Base-by-base conservation (phyloP, 2,329 filamentous ascomycete genomes). In the Trichophyton equinum region DNA sequence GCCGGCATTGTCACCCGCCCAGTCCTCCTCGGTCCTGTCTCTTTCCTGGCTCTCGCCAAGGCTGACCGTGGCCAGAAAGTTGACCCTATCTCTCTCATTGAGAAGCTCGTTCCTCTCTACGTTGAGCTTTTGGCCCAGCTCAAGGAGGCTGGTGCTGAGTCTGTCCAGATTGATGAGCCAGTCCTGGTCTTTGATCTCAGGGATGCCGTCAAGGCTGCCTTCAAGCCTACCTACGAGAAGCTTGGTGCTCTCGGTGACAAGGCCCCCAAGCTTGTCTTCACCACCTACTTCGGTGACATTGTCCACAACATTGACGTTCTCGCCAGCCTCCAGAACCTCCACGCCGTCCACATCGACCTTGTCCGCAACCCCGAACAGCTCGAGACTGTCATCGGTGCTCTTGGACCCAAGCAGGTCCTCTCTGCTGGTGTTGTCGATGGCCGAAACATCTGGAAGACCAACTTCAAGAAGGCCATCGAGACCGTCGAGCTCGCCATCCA, bases 401-500 rank as follows among this genome's bases (percentile, higher is more conserved):
- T 99, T 67, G 91, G 90, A 75, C 78, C 89, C 75, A 90, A 91
- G 76, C 95, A 96, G 75, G 78, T 91, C 69, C 86, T 99, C 67
- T 99, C 94, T 67, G 88, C 86, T 67, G 94, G 94, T 89, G 88
- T 99, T 70, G 94, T 99, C 68, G 91, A 99, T 71, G 94, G 94
- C 72, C 91, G 94, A 73, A 99, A 99, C 85, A 97, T 99, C 83
- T 99, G 94, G 94, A 99, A 99, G 89, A 96, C 91, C 79, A 95
- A 97, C 86, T 88, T 96, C 81, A 88, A 95, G 85, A 85, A 85
- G 71, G 91, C 94, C 72, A 95, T 99, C 67, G 91, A 94, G 82
- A 84, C 81, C 66, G 87, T 94, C 64, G 90, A 97, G 85, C 81
- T 84, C 63, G 94, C 92, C 66, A 81, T 97, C 71, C 89, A 96